phyloP scores from a whole-genome alignment of 1,284 basidiomycete species.

The Pyrrhoderma lamaoense region DNA sequence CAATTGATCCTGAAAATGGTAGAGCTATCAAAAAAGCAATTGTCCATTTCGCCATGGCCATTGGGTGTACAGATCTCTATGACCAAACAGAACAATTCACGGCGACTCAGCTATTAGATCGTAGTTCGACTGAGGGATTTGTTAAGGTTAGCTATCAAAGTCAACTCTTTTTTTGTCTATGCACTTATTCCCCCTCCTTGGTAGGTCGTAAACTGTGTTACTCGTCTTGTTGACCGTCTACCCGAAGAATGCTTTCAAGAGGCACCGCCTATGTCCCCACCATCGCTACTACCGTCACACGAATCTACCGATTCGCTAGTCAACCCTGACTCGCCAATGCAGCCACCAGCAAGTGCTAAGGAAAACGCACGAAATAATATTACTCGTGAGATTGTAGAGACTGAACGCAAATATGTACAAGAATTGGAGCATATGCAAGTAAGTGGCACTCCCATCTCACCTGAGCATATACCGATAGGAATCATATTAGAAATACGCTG shows the following conservation, averaged over 20 bases:
- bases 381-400: slow-evolving; percentile 83
- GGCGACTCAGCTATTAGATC: slow-evolving; percentile 83
- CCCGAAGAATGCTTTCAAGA: slow-evolving; percentile 68
- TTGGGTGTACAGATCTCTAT: slow-evolving; percentile 44
- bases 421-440: slow-evolving; percentile 97
- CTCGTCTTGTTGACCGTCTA: slow-evolving; percentile 77
- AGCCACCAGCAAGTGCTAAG: slow-evolving; percentile 43
- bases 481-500: slow-evolving; percentile 67
- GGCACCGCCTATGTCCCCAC: slow-evolving; percentile 51
- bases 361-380: slow-evolving; percentile 73
- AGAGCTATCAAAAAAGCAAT: slow-evolving; percentile 75
- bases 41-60: slow-evolving; percentile 70
- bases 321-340: slow-evolving; percentile 32
- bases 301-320: slow-evolving; percentile 54
- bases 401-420: slow-evolving; percentile 96
- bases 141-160: slow-evolving; percentile 63
- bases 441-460: slow-evolving; percentile 25
- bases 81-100: slow-evolving; percentile 66
- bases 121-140: slow-evolving; percentile 88
- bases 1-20: slow-evolving; percentile 64
- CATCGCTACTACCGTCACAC: slow-evolving; percentile 41
- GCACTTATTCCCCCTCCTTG: slow-evolving; percentile 10
- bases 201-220: slow-evolving; percentile 89
- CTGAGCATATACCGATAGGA: slow-evolving; percentile 12
- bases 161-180: slow-evolving; percentile 2